These are phyloP conservation scores for Nitzschia sp. DNA, from an alignment of 108 stramenopile genomes.

Conservation along the genomic window DNA sequence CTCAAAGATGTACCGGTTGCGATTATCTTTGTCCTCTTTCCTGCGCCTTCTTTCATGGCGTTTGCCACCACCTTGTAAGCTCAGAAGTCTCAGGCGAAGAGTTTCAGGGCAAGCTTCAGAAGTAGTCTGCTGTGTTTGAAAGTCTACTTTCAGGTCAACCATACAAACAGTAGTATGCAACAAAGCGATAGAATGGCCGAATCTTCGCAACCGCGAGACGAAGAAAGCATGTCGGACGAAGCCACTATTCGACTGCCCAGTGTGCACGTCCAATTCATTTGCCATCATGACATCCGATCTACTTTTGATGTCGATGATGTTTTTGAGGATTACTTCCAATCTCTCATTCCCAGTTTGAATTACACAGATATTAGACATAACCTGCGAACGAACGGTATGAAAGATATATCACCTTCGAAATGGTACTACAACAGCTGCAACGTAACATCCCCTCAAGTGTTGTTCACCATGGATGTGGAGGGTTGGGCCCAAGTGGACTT, in stretches of 20 bases:
- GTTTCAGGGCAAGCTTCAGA: too few species aligned
- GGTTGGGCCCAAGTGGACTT: slow-evolving; percentile 7
- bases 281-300: slow-evolving; percentile 8
- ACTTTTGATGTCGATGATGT: neutral
- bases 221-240: neutral
- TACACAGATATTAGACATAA: slow-evolving; percentile 4
- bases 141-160: neutral
- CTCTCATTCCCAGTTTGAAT: neutral
- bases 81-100: too few species aligned
- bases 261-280: slow-evolving; percentile 21
- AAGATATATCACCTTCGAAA: slow-evolving; percentile 7
- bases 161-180: neutral
- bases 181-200: neutral
- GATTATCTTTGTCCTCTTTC: too few species aligned
- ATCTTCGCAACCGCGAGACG: neutral
- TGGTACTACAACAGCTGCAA: slow-evolving; percentile 26
- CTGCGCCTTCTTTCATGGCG: too few species aligned
- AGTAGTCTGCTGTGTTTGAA: too few species aligned
- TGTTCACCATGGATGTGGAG: slow-evolving; percentile 11
- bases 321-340: slow-evolving; percentile 5
- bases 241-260: slow-evolving; percentile 9
- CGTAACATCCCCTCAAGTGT: slow-evolving; percentile 17
- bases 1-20: too few species aligned
- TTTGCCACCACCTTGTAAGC: too few species aligned
- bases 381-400: neutral